phyloP scores from a whole-genome alignment of 176 grass and related monocot genomes.

The Phyllostachys edulis region DNA sequence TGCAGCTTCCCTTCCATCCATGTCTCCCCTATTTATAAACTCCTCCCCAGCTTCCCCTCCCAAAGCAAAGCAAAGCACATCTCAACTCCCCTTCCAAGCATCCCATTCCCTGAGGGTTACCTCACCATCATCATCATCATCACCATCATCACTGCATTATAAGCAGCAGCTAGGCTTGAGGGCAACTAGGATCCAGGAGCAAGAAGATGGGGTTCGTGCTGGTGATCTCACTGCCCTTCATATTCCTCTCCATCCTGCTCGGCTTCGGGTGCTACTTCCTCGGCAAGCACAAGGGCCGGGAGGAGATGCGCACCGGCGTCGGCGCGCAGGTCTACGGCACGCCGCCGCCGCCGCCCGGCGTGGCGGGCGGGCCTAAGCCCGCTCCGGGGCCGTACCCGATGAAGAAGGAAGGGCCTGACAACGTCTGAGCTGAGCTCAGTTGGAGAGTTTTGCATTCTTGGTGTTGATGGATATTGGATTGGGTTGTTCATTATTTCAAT shows the following conservation, averaged over 20 bases:
- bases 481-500: background rate
- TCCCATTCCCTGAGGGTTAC: background rate
- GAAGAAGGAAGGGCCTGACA: slow-evolving; percentile 39
- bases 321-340: slow-evolving; percentile 61
- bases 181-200: background rate
- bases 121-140: background rate
- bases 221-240: slow-evolving; percentile 68
- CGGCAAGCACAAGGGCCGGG: slow-evolving; percentile 62
- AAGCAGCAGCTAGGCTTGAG: background rate
- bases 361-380: background rate
- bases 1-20: slow-evolving; percentile 9
- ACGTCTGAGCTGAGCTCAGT: slow-evolving; percentile 31
- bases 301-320: slow-evolving; percentile 58
- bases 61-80: slow-evolving; percentile 30
- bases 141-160: no score
- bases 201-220: slow-evolving; percentile 61
- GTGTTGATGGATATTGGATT: background rate
- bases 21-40: slow-evolving; percentile 7
- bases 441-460: background rate
- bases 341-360: slow-evolving; percentile 51
- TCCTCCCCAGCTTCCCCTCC: background rate
- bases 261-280: slow-evolving; percentile 84
- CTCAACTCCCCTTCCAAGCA: background rate
- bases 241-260: slow-evolving; percentile 65
- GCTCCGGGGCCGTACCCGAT: slow-evolving; percentile 13